Evolutionary conservation across 2,329 filamentous ascomycete species (phyloP).

Genomic region (Trichoderma hamatum): DNA sequence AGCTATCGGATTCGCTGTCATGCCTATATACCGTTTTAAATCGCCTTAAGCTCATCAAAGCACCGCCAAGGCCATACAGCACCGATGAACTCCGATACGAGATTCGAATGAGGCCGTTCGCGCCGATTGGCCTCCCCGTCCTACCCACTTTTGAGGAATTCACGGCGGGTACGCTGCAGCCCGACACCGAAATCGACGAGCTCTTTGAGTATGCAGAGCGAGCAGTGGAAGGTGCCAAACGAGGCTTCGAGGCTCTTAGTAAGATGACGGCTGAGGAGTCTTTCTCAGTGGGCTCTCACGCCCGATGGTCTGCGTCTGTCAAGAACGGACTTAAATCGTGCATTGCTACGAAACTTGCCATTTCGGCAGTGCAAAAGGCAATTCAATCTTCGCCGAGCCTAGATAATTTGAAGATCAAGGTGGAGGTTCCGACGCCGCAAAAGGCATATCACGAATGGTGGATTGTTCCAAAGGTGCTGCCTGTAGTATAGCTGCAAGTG

Average conservation of each 20-base stretch:
- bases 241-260: constrained; percentile 59
- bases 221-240: constrained; percentile 53
- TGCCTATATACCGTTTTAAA: constrained; percentile 68
- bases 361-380: constrained; percentile 62
- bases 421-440: constrained; percentile 56
- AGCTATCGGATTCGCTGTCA: constrained; percentile 57
- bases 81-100: constrained; percentile 73
- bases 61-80: constrained; percentile 64
- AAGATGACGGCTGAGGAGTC: constrained; percentile 55
- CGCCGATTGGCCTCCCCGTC: constrained; percentile 67
- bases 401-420: constrained; percentile 46
- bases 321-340: constrained; percentile 69
- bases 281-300: constrained; percentile 60
- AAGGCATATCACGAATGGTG: constrained; percentile 67
- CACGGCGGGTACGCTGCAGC: constrained; percentile 45
- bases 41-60: constrained; percentile 58
- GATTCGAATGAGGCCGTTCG: constrained; percentile 84
- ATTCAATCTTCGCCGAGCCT: constrained; percentile 43
- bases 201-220: constrained; percentile 52
- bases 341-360: constrained; percentile 68
- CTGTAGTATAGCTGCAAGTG: constrained; percentile 1
- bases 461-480: constrained; percentile 59
- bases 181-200: constrained; percentile 42
- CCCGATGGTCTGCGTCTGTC: constrained; percentile 62
- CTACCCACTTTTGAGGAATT: constrained; percentile 69